Evolutionary conservation across 495 filamentous ascomycete species (phyloP), one percentile per base, ranked within the genome.

Genomic region (Hypoxylon rickii): DNA sequence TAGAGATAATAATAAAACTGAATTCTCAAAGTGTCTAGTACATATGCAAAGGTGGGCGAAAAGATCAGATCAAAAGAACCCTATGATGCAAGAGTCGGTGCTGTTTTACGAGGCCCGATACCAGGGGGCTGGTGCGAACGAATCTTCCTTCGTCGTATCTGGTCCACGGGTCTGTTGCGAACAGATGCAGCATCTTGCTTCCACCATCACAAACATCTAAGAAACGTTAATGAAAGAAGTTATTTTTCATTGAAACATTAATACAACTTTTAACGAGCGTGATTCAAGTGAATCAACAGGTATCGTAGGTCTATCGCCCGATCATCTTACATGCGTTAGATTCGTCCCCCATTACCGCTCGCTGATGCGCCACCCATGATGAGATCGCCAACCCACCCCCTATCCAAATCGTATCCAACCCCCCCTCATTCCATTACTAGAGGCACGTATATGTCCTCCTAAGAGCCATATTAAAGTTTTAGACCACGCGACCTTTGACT

Each of bases 401-500:
- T 44, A 44, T 19, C 38, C 17, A 6, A 15, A 17, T 37, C 37
- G 10, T 29, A 29, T 11, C 15, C 4, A 54, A 21, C 18, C 13
- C 33, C 24, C 41, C 15, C 33, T 44, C 21, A 5, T 22, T 38
- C 44, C 22, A 21, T 22, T 48, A 18, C 10, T 7, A 34, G 20
- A 17, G 17, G 51, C 15, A 49, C 19, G 31, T 54, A 8, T 29
- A 10, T 29, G 21, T 39, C 19, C 32, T n/a, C n/a, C n/a, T n/a
- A n/a, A n/a, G 26, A 36, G 22, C 11, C 16, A 24, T 42, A 33
- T 37, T 45, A 17, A 36, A 6, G 43, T 45, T 40, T 53, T 63
- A 68, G 52, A 65, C 44, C 15, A 68, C 65, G 12, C 18, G 50
- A 32, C 65, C 65, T 58, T 68, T 68, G 41, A 63, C 58, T 47